Conservation (phyloP, 768 basidiomycete genomes). For the Tricholoma sp. region DNA sequence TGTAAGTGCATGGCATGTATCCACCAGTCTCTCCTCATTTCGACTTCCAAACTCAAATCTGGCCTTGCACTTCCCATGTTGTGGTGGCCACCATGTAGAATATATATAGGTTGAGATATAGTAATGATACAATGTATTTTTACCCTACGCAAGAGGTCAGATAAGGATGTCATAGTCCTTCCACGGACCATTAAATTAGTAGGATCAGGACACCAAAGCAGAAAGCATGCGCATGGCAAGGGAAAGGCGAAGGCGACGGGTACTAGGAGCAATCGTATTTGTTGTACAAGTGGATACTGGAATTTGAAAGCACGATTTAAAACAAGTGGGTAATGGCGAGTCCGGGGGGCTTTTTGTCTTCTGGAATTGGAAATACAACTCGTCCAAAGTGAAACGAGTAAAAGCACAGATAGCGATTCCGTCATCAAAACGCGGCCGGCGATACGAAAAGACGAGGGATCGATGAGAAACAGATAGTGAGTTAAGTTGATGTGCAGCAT, state of each 20-base stretch:
- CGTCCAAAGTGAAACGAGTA: not conserved
- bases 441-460: not conserved
- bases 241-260: not conserved
- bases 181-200: slow-evolving; percentile 6
- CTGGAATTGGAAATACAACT: slow-evolving; percentile 1
- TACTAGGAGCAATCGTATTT: slow-evolving; percentile 4
- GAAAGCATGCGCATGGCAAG: slow-evolving; percentile 2
- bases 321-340: not conserved
- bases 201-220: slow-evolving; percentile 8
- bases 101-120: no score
- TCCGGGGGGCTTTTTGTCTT: slow-evolving; percentile 2
- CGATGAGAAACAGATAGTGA: not conserved
- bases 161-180: slow-evolving; percentile 5
- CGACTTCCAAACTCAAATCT: no score
- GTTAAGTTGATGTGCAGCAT: not conserved
- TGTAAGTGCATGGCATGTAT: no score
- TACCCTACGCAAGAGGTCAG: not conserved
- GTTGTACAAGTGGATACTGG: slow-evolving; percentile 2
- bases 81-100: no score
- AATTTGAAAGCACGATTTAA: not conserved
- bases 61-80: no score
- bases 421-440: slow-evolving; percentile 10
- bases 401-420: not conserved
- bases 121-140: not conserved
- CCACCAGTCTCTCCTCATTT: no score